These are phyloP conservation scores for Tulasnella sp. DNA, from an alignment of 768 basidiomycete species.

Conservation along the genomic window DNA sequence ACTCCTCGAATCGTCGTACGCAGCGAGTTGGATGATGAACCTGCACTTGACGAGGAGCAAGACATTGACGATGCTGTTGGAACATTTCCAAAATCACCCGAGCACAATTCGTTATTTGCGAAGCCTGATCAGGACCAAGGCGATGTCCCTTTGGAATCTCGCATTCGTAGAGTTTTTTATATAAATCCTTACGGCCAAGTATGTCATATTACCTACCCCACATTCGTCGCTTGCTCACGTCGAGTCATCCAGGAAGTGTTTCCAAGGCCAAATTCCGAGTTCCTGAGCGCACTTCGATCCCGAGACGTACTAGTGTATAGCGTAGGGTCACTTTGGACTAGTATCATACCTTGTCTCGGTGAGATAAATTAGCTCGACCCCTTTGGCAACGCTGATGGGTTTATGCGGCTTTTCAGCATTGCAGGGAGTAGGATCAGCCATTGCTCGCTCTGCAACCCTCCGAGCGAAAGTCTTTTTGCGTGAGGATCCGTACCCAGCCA, in stretches of 20 bases:
- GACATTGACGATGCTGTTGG: conserved; percentile 14
- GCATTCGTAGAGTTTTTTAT: conserved; percentile 71
- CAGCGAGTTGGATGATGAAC: not conserved
- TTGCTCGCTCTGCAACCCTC: conserved; percentile 67
- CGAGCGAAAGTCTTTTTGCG: conserved; percentile 80
- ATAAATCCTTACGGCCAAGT: conserved; percentile 82
- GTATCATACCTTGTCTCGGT: conserved; percentile 82
- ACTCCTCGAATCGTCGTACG: not conserved
- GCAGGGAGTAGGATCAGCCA: conserved; percentile 69
- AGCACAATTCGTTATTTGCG: conserved; percentile 65
- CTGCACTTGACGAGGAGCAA: conserved; percentile 21
- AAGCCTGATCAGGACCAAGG: conserved; percentile 35
- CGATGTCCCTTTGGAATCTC: conserved; percentile 41
- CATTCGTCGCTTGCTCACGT: not conserved
- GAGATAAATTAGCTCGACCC: not conserved
- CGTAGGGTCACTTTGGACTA: conserved; percentile 93
- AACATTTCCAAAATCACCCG: conserved; percentile 33
- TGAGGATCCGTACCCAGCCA: conserved; percentile 42
- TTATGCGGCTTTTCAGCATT: conserved; percentile 46
- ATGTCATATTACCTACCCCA: not conserved
- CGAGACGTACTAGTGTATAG: conserved; percentile 80
- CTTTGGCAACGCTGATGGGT: not conserved
- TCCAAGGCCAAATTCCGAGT: conserved; percentile 80
- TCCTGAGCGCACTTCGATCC: conserved; percentile 56
- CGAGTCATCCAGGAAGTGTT: conserved; percentile 59